Evolutionary conservation across 306 rosid genomes (phyloP).

Genomic region (Inga leiocalycina): DNA sequence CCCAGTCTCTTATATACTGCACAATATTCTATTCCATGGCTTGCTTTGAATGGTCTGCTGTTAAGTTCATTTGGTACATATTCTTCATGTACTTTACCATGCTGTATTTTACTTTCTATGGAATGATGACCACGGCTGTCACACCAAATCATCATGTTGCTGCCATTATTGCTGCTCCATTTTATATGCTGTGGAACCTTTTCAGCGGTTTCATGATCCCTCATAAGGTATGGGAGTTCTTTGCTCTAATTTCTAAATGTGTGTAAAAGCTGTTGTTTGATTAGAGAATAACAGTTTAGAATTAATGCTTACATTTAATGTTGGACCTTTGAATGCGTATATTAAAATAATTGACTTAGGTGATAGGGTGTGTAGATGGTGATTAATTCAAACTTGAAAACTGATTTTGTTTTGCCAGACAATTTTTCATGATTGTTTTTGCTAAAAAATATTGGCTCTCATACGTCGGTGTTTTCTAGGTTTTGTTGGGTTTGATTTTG

Average conservation of each 20-base stretch:
- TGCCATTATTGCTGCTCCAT: constrained; percentile 90
- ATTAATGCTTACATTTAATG: not conserved
- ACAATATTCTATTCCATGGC: constrained; percentile 87
- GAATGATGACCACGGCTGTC: constrained; percentile 99
- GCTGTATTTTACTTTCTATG: constrained; percentile 96
- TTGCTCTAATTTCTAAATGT: constrained; percentile 11
- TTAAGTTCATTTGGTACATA: constrained; percentile 84
- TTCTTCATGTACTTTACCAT: constrained; percentile 94
- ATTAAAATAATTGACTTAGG: not conserved
- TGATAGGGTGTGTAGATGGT: not conserved
- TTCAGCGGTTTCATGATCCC: constrained; percentile 99
- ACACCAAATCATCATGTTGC: constrained; percentile 98
- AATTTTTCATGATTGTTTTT: not conserved
- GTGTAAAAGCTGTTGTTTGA: not conserved
- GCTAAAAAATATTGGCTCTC: not conserved
- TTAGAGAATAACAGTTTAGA: not conserved
- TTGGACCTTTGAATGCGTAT: not conserved
- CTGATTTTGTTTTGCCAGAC: not conserved
- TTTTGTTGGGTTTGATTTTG: not conserved
- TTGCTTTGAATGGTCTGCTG: constrained; percentile 77
- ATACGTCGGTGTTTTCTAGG: not conserved
- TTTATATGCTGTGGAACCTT: constrained; percentile 98
- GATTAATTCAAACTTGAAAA: not conserved
- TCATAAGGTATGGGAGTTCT: constrained; percentile 68
- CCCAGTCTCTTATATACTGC: constrained; percentile 78